Percentiles rank a stretch among this genome's conserved stretches.
phyloP scores from a whole-genome alignment of 2,329 filamentous ascomycete genomes.

The Colletotrichum noveboracense region DNA sequence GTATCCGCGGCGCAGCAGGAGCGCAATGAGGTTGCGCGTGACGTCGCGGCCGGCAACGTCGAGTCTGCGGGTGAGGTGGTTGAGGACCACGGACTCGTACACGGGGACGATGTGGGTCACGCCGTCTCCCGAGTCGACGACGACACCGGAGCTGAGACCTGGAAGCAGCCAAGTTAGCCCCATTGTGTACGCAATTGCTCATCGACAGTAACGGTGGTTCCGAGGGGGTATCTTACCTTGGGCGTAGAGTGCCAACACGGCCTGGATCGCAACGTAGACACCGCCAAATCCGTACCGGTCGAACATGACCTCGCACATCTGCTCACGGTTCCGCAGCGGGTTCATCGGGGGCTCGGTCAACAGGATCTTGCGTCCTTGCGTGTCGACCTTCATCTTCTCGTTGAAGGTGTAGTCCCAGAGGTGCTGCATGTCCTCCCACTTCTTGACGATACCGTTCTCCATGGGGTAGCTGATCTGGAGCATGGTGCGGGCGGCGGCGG shows the following conservation, averaged over 20 bases:
- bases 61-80: conserved; percentile 91
- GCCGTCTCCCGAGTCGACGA: conserved; percentile 97
- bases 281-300: conserved; percentile 95
- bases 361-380: conserved; percentile 92
- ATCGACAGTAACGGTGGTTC: background rate
- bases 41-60: conserved; percentile 97
- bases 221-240: conserved; percentile 68
- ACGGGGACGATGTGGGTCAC: conserved; percentile 99
- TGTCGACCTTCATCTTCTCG: conserved; percentile 95
- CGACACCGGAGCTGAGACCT: conserved; percentile 92
- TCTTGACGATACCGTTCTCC: conserved; percentile 99
- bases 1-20: conserved; percentile 92
- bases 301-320: conserved; percentile 99
- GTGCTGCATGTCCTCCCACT: conserved; percentile 99
- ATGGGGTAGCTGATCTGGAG: conserved; percentile 99
- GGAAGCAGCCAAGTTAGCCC: conserved; percentile 9
- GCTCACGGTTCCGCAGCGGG: conserved; percentile 92
- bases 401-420: conserved; percentile 99
- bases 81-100: conserved; percentile 97
- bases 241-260: conserved; percentile 92
- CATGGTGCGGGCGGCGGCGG: conserved; percentile 93
- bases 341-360: conserved; percentile 98
- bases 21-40: conserved; percentile 95
- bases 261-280: conserved; percentile 97
- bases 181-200: background rate